Conservation (phyloP, 2,329 filamentous ascomycete species). For the Boeremia lycopersici region DNA sequence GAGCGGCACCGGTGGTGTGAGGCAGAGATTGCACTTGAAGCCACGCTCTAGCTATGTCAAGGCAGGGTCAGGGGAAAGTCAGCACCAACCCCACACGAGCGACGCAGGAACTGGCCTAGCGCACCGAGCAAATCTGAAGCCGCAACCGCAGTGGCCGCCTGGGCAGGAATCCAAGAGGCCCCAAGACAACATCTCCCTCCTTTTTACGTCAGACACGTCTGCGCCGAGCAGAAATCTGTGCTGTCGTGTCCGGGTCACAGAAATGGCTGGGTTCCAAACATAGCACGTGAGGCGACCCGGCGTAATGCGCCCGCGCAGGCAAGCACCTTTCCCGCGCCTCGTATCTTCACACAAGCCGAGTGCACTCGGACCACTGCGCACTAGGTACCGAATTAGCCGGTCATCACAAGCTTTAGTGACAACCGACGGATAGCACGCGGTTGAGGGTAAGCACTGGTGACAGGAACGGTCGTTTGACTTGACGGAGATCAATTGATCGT, state of each 20-base stretch:
- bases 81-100: slow-evolving; percentile 13
- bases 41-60: slow-evolving; percentile 14
- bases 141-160: slow-evolving; percentile 10
- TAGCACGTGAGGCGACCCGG: neutral
- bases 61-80: slow-evolving; percentile 11
- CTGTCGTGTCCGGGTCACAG: slow-evolving; percentile 7
- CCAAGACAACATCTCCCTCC: slow-evolving; percentile 7
- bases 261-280: slow-evolving; percentile 1
- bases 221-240: slow-evolving; percentile 3
- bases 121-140: slow-evolving; percentile 13
- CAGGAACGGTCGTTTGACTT: slow-evolving; percentile 7
- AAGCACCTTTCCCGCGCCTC: slow-evolving; percentile 7
- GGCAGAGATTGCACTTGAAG: slow-evolving; percentile 21
- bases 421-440: slow-evolving; percentile 14
- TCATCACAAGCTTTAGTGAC: slow-evolving; percentile 24
- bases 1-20: slow-evolving; percentile 1
- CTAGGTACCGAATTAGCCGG: slow-evolving; percentile 7
- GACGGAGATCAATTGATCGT: slow-evolving; percentile 3
- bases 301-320: neutral
- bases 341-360: slow-evolving; percentile 16
- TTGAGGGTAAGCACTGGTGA: slow-evolving; percentile 14
- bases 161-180: slow-evolving; percentile 8
- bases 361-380: slow-evolving; percentile 9
- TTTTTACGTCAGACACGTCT: slow-evolving; percentile 8
- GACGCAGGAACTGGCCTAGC: slow-evolving; percentile 18